Evolutionary conservation across 1,284 basidiomycete genomes (phyloP).

Genomic region (Cryptococcus deneoformans): DNA sequence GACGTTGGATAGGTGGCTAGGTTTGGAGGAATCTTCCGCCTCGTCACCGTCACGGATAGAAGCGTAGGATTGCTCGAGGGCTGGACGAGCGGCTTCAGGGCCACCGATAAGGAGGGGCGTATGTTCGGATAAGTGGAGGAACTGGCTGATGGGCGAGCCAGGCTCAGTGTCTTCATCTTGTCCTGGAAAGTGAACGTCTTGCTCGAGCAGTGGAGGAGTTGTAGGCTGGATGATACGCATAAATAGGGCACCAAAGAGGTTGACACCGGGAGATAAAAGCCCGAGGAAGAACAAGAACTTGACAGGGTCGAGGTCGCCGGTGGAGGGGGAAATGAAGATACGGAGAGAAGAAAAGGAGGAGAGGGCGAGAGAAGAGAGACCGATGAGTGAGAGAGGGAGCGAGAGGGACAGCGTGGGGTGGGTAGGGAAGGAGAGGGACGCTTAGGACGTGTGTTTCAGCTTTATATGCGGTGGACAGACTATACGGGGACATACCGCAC

Average conservation of each 20-base stretch:
- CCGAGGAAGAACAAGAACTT: slow-evolving; percentile 52
- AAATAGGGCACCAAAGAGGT: slow-evolving; percentile 44
- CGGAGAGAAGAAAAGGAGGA: slow-evolving; percentile 41
- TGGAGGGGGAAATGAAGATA: slow-evolving; percentile 20
- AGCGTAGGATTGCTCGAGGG: slow-evolving; percentile 28
- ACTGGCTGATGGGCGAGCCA: slow-evolving; percentile 16
- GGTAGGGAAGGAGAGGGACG: slow-evolving; percentile 46
- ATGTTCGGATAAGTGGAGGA: slow-evolving; percentile 42
- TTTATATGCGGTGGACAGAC: neutral
- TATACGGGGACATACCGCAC: slow-evolving; percentile 26
- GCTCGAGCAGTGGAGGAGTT: neutral
- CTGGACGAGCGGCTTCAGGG: slow-evolving; percentile 42
- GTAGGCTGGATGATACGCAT: slow-evolving; percentile 37
- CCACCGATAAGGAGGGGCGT: slow-evolving; percentile 49
- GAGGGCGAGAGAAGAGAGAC: slow-evolving; percentile 45
- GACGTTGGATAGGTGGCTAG: too few species aligned
- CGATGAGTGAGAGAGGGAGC: slow-evolving; percentile 44
- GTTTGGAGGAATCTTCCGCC: too few species aligned
- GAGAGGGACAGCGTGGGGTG: slow-evolving; percentile 48
- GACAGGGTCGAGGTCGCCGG: slow-evolving; percentile 35
- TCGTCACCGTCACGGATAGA: neutral
- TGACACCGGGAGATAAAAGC: slow-evolving; percentile 35
- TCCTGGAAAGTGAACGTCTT: neutral
- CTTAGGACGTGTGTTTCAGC: slow-evolving; percentile 12
- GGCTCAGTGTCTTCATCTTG: slow-evolving; percentile 11